These are phyloP conservation scores for Capsaspora owczarzaki DNA, from an alignment of 78 protist species.

Conservation along the genomic window DNA sequence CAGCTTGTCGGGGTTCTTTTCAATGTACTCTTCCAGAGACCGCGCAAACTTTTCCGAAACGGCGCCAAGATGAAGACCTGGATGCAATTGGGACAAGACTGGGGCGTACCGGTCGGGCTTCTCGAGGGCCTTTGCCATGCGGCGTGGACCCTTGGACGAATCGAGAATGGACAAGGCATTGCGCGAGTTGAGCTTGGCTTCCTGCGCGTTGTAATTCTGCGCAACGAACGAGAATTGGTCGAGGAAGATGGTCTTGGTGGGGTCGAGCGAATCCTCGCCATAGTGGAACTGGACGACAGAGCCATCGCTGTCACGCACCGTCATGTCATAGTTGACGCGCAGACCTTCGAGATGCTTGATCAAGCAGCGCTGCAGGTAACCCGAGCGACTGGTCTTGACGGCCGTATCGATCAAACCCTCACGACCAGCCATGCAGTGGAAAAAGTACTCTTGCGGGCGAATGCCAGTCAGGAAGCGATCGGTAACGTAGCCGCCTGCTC, in stretches of 20 bases:
- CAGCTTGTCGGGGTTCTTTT: slow-evolving; percentile 25
- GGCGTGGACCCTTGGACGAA: not conserved
- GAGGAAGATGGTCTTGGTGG: slow-evolving; percentile 43
- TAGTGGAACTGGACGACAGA: slow-evolving; percentile 85
- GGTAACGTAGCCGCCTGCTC: slow-evolving; percentile 86
- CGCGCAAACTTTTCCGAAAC: slow-evolving; percentile 46
- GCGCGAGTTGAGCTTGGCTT: not conserved
- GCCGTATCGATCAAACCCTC: slow-evolving; percentile 99
- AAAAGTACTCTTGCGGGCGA: slow-evolving; percentile 90
- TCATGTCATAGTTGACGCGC: slow-evolving; percentile 70
- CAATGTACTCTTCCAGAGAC: slow-evolving; percentile 25
- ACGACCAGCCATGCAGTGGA: slow-evolving; percentile 99
- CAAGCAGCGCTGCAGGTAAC: slow-evolving; percentile 94
- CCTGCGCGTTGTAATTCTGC: slow-evolving; percentile 44
- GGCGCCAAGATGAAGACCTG: slow-evolving; percentile 46
- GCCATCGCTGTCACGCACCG: slow-evolving; percentile 87
- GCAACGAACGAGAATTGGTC: slow-evolving; percentile 43
- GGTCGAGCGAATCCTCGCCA: slow-evolving; percentile 92
- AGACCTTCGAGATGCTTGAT: slow-evolving; percentile 91
- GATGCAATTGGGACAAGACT: slow-evolving; percentile 33
- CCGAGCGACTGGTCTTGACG: slow-evolving; percentile 96
- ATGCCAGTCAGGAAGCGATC: slow-evolving; percentile 97
- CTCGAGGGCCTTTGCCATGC: not conserved
- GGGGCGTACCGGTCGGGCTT: slow-evolving; percentile 32
- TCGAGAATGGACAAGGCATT: not conserved